Evolutionary conservation across 192 early-diverging fungal genomes (phyloP).

Genomic region (Coemansia sp.): DNA sequence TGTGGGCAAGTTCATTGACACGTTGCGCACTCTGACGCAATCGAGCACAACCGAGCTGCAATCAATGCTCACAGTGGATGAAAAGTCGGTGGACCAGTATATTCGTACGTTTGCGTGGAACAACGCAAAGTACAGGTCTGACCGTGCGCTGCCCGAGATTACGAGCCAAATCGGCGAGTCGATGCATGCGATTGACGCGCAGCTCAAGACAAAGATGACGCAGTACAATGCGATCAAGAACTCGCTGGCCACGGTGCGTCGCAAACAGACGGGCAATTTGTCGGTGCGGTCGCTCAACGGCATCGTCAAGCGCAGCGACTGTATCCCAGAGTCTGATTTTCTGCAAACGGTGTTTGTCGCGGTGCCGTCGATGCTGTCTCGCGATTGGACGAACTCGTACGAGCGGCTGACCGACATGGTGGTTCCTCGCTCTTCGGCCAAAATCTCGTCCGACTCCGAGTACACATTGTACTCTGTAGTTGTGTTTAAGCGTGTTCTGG

Average conservation of each 20-base stretch:
- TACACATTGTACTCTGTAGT: constrained; percentile 90
- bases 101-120: constrained; percentile 92
- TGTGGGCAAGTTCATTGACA: constrained; percentile 81
- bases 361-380: constrained; percentile 79
- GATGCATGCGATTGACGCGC: constrained; percentile 79
- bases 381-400: constrained; percentile 85
- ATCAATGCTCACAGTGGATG: constrained; percentile 27
- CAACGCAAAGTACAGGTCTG: constrained; percentile 91
- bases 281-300: constrained; percentile 83
- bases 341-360: constrained; percentile 90
- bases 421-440: constrained; percentile 89
- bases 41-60: constrained; percentile 9
- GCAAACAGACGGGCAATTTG: constrained; percentile 86
- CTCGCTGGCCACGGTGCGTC: constrained; percentile 74
- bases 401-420: constrained; percentile 93
- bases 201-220: constrained; percentile 89
- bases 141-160: constrained; percentile 88
- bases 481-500: constrained; percentile 81
- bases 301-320: constrained; percentile 89
- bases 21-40: constrained; percentile 65
- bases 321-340: constrained; percentile 92
- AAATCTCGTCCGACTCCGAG: constrained; percentile 94
- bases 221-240: constrained; percentile 83
- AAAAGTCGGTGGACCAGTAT: constrained; percentile 80
- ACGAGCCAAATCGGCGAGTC: constrained; percentile 76